These are phyloP conservation scores for Kregervanrija delftensis DNA, from an alignment of 805 yeast genomes.

Conservation along the genomic window DNA sequence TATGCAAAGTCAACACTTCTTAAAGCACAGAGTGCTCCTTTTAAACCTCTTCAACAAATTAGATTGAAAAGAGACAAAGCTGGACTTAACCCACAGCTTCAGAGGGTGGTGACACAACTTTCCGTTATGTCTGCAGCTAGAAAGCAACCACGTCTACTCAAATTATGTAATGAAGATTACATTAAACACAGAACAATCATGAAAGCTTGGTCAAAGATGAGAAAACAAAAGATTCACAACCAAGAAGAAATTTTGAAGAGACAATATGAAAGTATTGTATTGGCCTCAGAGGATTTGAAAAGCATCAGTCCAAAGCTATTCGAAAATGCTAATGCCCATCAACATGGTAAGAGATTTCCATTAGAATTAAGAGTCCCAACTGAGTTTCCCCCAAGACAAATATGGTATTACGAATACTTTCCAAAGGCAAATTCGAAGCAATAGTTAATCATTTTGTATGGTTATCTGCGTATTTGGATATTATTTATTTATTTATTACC, in stretches of 20 bases:
- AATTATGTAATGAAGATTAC: conserved; percentile 70
- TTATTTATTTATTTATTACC: neutral
- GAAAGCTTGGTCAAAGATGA: conserved; percentile 71
- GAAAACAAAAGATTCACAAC: conserved; percentile 42
- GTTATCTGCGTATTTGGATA: neutral
- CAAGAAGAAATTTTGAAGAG: conserved; percentile 37
- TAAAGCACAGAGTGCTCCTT: no score
- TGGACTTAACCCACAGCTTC: conserved; percentile 24
- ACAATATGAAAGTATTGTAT: conserved; percentile 60
- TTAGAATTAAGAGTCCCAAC: conserved; percentile 84
- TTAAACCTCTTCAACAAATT: conserved; percentile 34
- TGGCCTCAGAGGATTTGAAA: conserved; percentile 69
- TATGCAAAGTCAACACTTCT: no score
- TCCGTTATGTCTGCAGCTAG: conserved; percentile 81
- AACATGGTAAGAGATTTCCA: conserved; percentile 61
- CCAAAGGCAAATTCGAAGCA: conserved; percentile 17
- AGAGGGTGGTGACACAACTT: conserved; percentile 41
- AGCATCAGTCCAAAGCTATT: conserved; percentile 46
- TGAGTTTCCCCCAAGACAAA: conserved; percentile 73
- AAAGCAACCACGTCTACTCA: conserved; percentile 80
- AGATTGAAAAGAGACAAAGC: conserved; percentile 29
- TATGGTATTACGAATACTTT: conserved; percentile 64
- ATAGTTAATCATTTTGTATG: conserved; percentile 1
- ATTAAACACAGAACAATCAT: conserved; percentile 78
- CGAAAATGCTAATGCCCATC: conserved; percentile 52